Base-by-base conservation (phyloP, 176 grass and related monocot genomes). In the Cymbopogon citratus region DNA sequence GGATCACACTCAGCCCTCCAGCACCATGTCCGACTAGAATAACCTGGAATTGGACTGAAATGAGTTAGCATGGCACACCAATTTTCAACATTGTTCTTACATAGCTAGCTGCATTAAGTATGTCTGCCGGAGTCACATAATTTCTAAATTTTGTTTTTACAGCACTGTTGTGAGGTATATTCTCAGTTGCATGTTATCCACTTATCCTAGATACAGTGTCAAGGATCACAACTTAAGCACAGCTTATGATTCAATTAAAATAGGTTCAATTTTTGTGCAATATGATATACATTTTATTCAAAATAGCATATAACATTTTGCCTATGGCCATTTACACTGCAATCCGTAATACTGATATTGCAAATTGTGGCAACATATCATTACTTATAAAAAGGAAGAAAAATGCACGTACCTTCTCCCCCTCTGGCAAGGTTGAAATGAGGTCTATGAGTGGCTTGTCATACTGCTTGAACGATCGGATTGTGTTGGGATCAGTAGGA, bases 1-100 rank as follows among this genome's bases (percentile, higher is more conserved):
- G 91, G 76, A 87, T 90, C 31, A 90, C 63, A 48, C 88, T 86
- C 46, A 93, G 31, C 46, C 88, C 91, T 83, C 85, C 91, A 24
- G 83, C 76, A 67, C 88, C 77, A 75, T 93, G 91, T 52, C 85
- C 91, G 6, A 93, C 51, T 26, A 93, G 45, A 80, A 90, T 86
- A 21, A 93, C 82, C 91, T 93, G 80, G 18, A 79, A 56, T 33
- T 40, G 13, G 2, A 74, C n/a, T 1, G 35, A 80, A 31, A 45
- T 57, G 35, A 39, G 45, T 63, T 75, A 57, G 0, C 35, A 77
- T 56, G 65, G 29, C 36, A 66, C 63, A 61, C 12, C 6, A 69
- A 54, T 54, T 81, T 71, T 70, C 6, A 34, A 56, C 10, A 63
- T 52, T 69, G 19, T 31, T 60, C 31, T 14, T 51, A 66, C 35